Base-by-base conservation (phyloP, 192 early-diverging fungal species). In the Coemansia sp. region DNA sequence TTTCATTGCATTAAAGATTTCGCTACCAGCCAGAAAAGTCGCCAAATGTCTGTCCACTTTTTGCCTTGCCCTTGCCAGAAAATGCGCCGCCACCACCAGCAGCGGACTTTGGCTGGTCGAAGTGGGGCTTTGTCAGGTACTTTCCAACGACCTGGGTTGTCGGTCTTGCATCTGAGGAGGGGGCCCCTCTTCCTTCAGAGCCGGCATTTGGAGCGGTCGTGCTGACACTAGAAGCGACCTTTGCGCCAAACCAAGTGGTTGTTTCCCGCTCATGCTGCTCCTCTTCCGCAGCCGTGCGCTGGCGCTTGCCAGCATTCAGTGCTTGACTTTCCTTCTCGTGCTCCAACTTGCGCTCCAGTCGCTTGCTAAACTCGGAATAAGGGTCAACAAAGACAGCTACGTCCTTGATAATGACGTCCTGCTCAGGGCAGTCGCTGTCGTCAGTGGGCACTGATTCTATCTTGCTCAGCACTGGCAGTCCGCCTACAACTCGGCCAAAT, bases 401-500 rank as follows among this genome's bases (percentile, higher is more conserved):
- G 6, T 93, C 83, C 38, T 85, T 74, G 40, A 98, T 96, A 6
- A 79, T 74, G 37, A 98, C 94, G 17, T 87, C 83, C n/a, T 85
- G 71, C 49, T 86, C 66, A 1, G 94, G 93, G 22, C 90, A 85
- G 73, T 94, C 93, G 39, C 85, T 86, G 9, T 84, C 83, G 29
- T 93, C 89, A 1, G 91, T 91, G 0, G 88, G 84, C 2, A 94
- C 81, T 2, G 84, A 60, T 77, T 97, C 96, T 62, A 98, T 89
- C 32, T 87, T 88, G 72, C 85, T 84, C 61, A 99, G 82, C 4
- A 92, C 89, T 24, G 93, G 87, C 69, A 91, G 71, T 4, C 97
- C 97, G 60, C 94, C 93, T 2, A 96, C 93, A 0, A 98, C 83
- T 20, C 88, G 94, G 11, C 97, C 97, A 88, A 99, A 99, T 7